Base-by-base conservation (phyloP, 2,329 filamentous ascomycete species). In the Fusarium tricinctum region DNA sequence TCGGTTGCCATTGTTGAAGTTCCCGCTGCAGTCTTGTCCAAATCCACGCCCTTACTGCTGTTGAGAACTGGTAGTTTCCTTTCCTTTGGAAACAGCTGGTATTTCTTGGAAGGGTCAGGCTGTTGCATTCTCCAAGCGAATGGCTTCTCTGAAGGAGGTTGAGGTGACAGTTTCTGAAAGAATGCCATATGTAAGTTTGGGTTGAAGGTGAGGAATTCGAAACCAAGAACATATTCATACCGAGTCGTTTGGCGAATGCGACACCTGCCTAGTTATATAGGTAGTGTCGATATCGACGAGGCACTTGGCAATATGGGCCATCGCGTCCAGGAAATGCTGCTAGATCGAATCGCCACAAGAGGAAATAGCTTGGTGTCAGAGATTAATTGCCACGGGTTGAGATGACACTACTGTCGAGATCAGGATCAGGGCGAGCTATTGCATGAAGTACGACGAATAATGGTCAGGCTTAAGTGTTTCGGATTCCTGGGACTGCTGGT, bases 261-360 rank as follows among this genome's bases (percentile, higher is more conserved):
- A 83, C 67, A 81, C 74, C 59, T 81, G 80, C 77, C 81, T 84
- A 70, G 82, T 81, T 82, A 86, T 85, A 84, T 85, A 82, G 74
- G 78, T 81, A 63, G 78, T 75, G 72, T 85, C 83, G 60, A 77
- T 75, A 72, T 84, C 82, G 70, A 84, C 79, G 79, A 89, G 82
- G 76, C 87, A 88, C 72, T 81, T 84, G 76, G 84, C 85, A 78
- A 89, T 89, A 77, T 90, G 88, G 78, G 86, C 86, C 87, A 89
- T 89, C 78, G 77, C 68, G 71, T 73, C 65, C 63, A 71, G 68
- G 70, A 63, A 62, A 69, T 62, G 47, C 53, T 68, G 66, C 66
- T 47, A 58, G 54, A 52, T 67, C 52, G 57, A 56, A 35, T 53
- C 40, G 65, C 69, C 66, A 63, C 59, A 70, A 69, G 52, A 49